These are phyloP conservation scores for Daldinia eschscholtzii DNA, from an alignment of 2,329 filamentous ascomycete genomes.

Conservation along the genomic window DNA sequence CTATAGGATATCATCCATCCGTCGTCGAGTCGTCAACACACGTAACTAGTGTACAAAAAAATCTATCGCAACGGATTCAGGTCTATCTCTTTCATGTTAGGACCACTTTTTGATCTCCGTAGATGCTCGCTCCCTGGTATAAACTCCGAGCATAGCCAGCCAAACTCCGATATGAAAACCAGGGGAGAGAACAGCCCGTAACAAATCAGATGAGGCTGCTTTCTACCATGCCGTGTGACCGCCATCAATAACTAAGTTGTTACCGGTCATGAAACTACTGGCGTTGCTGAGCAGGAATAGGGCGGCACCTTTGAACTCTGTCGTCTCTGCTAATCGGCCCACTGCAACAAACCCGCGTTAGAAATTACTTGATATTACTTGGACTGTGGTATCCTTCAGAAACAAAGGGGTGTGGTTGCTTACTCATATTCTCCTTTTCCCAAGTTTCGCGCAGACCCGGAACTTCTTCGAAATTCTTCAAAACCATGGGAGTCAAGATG, in stretches of 20 bases:
- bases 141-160: conserved; percentile 15
- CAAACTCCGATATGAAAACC: conserved; percentile 23
- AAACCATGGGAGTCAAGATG: conserved; percentile 79
- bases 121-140: conserved; percentile 5
- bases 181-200: neutral
- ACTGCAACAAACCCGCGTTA: conserved; percentile 51
- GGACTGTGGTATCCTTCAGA: too few species aligned
- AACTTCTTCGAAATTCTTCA: conserved; percentile 75
- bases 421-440: conserved; percentile 78
- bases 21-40: conserved; percentile 18
- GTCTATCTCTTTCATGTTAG: neutral
- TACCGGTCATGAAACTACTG: conserved; percentile 68
- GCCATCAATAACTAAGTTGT: conserved; percentile 35
- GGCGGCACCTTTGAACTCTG: conserved; percentile 71
- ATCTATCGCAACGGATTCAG: neutral
- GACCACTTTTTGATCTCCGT: neutral
- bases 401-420: too few species aligned
- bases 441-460: conserved; percentile 71
- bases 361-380: neutral
- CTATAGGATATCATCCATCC: conserved; percentile 34
- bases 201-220: neutral
- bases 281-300: conserved; percentile 72
- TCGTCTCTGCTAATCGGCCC: conserved; percentile 67
- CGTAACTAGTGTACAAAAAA: conserved; percentile 19
- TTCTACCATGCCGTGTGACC: conserved; percentile 37